A percentile compares a stretch with the other conserved stretches of the same genome.
phyloP scores from a whole-genome alignment of 495 filamentous ascomycete genomes.

The Penicillium longicatenatum region DNA sequence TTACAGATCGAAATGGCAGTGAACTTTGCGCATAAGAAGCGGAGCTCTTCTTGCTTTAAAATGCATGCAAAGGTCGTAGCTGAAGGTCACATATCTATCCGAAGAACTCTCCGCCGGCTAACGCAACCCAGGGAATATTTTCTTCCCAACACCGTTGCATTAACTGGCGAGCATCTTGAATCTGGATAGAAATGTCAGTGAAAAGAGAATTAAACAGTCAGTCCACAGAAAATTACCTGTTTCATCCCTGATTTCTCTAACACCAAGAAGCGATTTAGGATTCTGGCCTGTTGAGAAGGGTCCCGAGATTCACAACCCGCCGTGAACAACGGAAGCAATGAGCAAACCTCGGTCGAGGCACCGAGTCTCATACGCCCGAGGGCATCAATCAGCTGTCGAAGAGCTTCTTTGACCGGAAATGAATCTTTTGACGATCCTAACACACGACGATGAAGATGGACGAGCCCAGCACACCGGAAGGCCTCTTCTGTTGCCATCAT shows the following conservation, averaged over 20 bases:
- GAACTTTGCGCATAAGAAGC: not conserved
- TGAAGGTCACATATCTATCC: constrained; percentile 27
- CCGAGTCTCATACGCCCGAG: constrained; percentile 65
- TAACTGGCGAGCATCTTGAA: constrained; percentile 46
- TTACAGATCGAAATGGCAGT: not conserved
- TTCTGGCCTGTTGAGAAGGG: constrained; percentile 54
- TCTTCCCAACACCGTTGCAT: constrained; percentile 50
- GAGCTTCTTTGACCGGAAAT: constrained; percentile 60
- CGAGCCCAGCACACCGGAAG: constrained; percentile 77
- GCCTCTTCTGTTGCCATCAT: constrained; percentile 78
- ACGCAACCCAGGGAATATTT: constrained; percentile 44
- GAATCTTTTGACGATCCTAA: constrained; percentile 59
- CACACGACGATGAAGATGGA: constrained; percentile 76
- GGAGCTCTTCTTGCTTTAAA: not conserved
- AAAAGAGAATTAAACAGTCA: not conserved
- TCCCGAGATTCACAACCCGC: constrained; percentile 75
- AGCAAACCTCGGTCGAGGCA: constrained; percentile 72
- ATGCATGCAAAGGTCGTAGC: not conserved
- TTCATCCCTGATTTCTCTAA: constrained; percentile 79
- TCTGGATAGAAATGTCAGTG: constrained; percentile 21
- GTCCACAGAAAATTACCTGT: constrained; percentile 50
- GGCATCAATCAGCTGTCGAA: constrained; percentile 62
- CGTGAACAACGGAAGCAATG: constrained; percentile 83
- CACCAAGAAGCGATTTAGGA: constrained; percentile 66
- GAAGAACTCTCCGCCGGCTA: constrained; percentile 45